phyloP scores from a whole-genome alignment of 768 basidiomycete genomes.

The Boletus bicolor region DNA sequence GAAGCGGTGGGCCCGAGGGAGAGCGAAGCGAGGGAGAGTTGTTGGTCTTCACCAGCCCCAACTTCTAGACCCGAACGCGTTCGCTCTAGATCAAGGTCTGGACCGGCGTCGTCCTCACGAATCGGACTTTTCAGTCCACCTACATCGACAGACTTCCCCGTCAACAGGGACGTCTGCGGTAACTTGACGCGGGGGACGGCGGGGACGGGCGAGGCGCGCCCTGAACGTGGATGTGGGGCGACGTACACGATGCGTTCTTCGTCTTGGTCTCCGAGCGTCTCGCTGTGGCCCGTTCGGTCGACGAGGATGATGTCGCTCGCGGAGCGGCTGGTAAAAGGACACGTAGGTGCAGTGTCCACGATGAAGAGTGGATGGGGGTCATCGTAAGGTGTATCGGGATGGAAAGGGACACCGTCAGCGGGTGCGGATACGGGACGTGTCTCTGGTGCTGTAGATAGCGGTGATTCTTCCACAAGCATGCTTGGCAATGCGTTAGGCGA shows the following conservation, averaged over 20 bases:
- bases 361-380: slow-evolving; percentile 23
- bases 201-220: slow-evolving; percentile 12
- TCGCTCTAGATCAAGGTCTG: background rate
- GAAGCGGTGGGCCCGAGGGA: slow-evolving; percentile 14
- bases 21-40: slow-evolving; percentile 29
- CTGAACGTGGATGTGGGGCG: slow-evolving; percentile 62
- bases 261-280: slow-evolving; percentile 19
- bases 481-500: background rate
- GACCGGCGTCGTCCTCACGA: slow-evolving; percentile 7
- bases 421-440: background rate
- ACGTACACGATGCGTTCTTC: slow-evolving; percentile 72
- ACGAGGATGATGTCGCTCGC: slow-evolving; percentile 24
- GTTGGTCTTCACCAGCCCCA: slow-evolving; percentile 3
- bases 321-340: background rate
- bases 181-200: slow-evolving; percentile 14
- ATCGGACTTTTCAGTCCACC: slow-evolving; percentile 2
- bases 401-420: background rate
- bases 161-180: slow-evolving; percentile 26
- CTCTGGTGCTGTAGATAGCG: background rate
- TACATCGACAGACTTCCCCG: slow-evolving; percentile 4
- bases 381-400: background rate
- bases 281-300: slow-evolving; percentile 17
- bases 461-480: background rate
- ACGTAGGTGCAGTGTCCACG: slow-evolving; percentile 40
- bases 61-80: background rate